Base-by-base conservation (phyloP, 73 alveolate species). In the Uronychia setigera region DNA sequence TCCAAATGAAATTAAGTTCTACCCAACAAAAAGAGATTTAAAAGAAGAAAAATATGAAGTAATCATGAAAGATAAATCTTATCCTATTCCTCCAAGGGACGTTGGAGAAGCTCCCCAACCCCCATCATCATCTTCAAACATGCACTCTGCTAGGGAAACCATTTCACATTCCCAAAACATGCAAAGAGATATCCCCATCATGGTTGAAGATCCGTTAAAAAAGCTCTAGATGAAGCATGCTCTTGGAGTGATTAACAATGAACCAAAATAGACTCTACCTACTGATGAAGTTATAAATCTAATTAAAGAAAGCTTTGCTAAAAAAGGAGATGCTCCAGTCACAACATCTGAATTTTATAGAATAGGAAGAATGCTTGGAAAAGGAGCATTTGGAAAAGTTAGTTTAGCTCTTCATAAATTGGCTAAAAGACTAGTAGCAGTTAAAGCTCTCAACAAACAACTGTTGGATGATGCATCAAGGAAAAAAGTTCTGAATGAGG, bases 401-500 rank as follows among this genome's bases (percentile, higher is more conserved):
- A 46, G 67, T 46, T 19, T 46, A 19, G 67, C 67, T 46, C 67
- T 46, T 19, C 67, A 46, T 19, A 46, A 46, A 46, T 19, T 46
- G 67, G 67, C 67, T 11, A 46, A 46, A 19, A 46, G 67, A 46
- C 19, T 46, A 46, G 67, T 46, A 11, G 67, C 67, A 11, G 67
- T 46, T 11, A 46, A 46, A 46, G 67, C 67, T 46, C 67, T 46
- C 67, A 46, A 46, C 19, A 46, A 46, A 19, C 67, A 46, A 46
- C 67, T 46, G n/a, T 19, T 46, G 35, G 97, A 95, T 85, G 99
- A 97, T 35, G 90, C 92, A 77, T 96, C 99, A 1, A 94, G 94
- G 82, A 96, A 92, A 80, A 93, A 97, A 81, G 96, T 97, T 14
- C 88, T 97, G 77, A 82, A 94, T 78, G 99, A 96, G 89, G 94